These are phyloP conservation scores for Aspergillus pseudotamarii DNA, from an alignment of 2,329 filamentous ascomycete species.

Conservation along the genomic window DNA sequence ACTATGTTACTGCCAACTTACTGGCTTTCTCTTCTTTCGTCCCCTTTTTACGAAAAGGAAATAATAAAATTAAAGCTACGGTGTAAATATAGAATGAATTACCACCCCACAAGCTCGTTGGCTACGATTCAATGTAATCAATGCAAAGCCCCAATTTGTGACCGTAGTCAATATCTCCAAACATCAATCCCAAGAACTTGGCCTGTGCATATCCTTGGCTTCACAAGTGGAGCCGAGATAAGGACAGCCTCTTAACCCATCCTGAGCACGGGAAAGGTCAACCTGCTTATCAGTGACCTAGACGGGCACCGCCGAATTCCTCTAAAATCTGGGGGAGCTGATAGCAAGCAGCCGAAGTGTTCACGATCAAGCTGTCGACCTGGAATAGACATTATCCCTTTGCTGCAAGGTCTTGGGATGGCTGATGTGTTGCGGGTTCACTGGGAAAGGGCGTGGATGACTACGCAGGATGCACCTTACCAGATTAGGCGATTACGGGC, in stretches of 20 bases:
- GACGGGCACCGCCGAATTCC: constrained; percentile 11
- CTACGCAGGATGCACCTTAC: background rate
- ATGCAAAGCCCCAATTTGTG: background rate
- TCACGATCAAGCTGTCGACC: background rate
- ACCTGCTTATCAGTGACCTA: constrained; percentile 9
- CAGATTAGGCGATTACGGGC: background rate
- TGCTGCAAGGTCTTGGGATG: background rate
- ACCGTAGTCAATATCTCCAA: background rate
- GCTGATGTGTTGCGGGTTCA: background rate
- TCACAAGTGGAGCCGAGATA: constrained; percentile 4
- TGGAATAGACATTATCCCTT: constrained; percentile 2
- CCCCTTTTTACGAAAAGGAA: background rate
- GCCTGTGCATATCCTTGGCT: background rate
- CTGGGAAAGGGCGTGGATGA: background rate
- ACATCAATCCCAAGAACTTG: background rate
- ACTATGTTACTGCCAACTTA: no score
- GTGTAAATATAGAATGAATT: no score
- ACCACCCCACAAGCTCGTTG: background rate
- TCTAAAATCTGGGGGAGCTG: background rate
- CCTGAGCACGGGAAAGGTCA: background rate
- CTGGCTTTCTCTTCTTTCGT: background rate
- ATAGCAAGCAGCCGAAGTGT: constrained; percentile 11
- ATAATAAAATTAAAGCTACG: background rate
- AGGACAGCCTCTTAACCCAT: background rate
- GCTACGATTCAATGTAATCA: background rate